These are phyloP conservation scores for Crepidotus variabilis DNA, from an alignment of 768 basidiomycete genomes.

Conservation along the genomic window DNA sequence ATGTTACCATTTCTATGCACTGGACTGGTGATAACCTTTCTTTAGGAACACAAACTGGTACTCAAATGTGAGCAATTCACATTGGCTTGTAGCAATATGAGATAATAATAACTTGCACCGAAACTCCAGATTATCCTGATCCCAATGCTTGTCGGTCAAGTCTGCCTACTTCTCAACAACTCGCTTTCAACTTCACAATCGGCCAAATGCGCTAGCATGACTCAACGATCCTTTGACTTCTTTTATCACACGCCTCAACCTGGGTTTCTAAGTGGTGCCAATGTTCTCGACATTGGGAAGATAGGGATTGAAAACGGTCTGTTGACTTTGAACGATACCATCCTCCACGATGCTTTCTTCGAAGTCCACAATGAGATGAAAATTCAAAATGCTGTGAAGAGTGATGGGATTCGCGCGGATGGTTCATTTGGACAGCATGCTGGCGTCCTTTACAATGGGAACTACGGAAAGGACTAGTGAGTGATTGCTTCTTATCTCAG, in stretches of 20 bases:
- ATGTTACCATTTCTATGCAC: neutral
- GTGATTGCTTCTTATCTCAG: slow-evolving; percentile 8
- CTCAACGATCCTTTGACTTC: slow-evolving; percentile 44
- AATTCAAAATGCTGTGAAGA: slow-evolving; percentile 40
- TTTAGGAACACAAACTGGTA: slow-evolving; percentile 67
- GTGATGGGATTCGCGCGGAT: slow-evolving; percentile 60
- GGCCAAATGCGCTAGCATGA: slow-evolving; percentile 47
- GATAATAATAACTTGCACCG: too few relatives aligned
- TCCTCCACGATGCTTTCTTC: slow-evolving; percentile 46
- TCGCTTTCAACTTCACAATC: slow-evolving; percentile 39
- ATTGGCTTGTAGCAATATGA: too few relatives aligned
- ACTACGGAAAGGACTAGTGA: slow-evolving; percentile 55
- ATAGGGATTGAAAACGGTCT: slow-evolving; percentile 53
- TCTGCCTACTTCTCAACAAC: slow-evolving; percentile 51
- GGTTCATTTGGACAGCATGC: slow-evolving; percentile 55
- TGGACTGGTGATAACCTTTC: neutral
- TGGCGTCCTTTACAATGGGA: slow-evolving; percentile 69
- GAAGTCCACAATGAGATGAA: slow-evolving; percentile 50
- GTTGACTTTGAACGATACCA: slow-evolving; percentile 36
- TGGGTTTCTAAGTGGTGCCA: slow-evolving; percentile 58
- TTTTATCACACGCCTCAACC: slow-evolving; percentile 41
- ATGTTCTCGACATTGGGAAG: slow-evolving; percentile 62
- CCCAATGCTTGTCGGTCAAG: slow-evolving; percentile 53
- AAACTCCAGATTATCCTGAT: slow-evolving; percentile 44
- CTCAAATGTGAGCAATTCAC: slow-evolving; percentile 39